Conservation (phyloP, 2,329 filamentous ascomycete species). For the Aspergillus sp. region DNA sequence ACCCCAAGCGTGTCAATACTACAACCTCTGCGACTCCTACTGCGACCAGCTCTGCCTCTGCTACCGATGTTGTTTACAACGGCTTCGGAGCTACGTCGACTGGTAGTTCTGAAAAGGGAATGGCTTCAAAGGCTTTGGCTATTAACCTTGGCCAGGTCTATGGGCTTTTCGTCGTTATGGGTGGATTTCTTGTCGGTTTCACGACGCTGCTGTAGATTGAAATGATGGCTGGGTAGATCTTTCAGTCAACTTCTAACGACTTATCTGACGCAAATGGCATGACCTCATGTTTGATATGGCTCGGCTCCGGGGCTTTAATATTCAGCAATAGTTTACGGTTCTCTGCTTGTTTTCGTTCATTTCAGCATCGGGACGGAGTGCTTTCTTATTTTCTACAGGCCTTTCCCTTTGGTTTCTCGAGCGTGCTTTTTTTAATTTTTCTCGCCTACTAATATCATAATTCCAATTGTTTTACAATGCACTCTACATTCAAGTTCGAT, state of each 20-base stretch:
- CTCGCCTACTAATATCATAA: too few species aligned
- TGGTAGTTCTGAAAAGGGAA: slow-evolving; percentile 27
- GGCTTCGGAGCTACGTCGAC: slow-evolving; percentile 28
- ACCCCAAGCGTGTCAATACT: slow-evolving; percentile 52
- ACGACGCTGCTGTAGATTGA: slow-evolving; percentile 43
- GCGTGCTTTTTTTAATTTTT: too few species aligned
- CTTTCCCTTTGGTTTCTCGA: too few species aligned
- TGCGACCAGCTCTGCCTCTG: slow-evolving; percentile 26
- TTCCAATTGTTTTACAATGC: too few species aligned
- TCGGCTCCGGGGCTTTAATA: too few species aligned
- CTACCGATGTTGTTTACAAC: slow-evolving; percentile 36
- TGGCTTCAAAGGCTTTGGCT: slow-evolving; percentile 31
- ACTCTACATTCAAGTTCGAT: too few species aligned
- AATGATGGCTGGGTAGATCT: too few species aligned
- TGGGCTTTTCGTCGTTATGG: slow-evolving; percentile 51
- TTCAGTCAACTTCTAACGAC: neutral
- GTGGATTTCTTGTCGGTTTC: slow-evolving; percentile 55
- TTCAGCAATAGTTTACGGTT: too few species aligned
- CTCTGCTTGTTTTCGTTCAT: too few species aligned
- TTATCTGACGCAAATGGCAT: neutral
- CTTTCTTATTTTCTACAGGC: too few species aligned
- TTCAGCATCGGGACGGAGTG: too few species aligned
- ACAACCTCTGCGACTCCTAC: slow-evolving; percentile 33
- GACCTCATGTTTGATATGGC: neutral
- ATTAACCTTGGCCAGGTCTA: slow-evolving; percentile 53